Evolutionary conservation across 2,329 filamentous ascomycete genomes (phyloP), one percentile per base, ranked within the genome.

Genomic region (Claviceps africana): DNA sequence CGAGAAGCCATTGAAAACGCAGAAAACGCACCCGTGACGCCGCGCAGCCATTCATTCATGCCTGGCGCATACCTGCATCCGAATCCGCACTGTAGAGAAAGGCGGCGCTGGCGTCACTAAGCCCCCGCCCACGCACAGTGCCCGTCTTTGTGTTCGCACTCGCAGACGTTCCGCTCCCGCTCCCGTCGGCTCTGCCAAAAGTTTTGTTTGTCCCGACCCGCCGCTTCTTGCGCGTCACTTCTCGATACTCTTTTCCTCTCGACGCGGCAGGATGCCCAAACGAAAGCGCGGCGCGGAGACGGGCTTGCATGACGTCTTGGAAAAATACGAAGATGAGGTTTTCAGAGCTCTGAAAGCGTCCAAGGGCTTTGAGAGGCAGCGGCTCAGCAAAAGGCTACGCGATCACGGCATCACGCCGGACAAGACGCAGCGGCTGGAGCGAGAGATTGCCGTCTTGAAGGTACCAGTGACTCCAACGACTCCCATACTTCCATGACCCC

Each of bases 311-410:
- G 70, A 73, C 9, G 72, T 74, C 55, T 69, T 83, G n/a, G 66
- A 71, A 9, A 75, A 77, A 58, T 70, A 74, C 59, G 73, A 76
- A 56, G 80, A 79, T 61, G 74, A 81, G 37, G 71, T 91, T 9
- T 75, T 76, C 55, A 76, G 79, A 53, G 83, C 83, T 0, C 73
- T 91, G 55, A 88, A 88, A 66, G 72, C 75, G 11, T 83, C 82
- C 53, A 88, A 86, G 63, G 82, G 83, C 47, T 85, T 88, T 62
- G 86, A 91, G 70, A 77, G 86, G 46, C 87, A 91, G 68, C 86
- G 88, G 57, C 75, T 86, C 54, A 76, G 83, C 55, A 83, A 80
- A 64, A 71, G 75, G 43, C 65, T 78, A 15, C 72, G 68, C 48
- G 76, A 79, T 30, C 67, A 69, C 50, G 72, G 70, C 50, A 59